These are phyloP conservation scores for Globisporangium orthogonon DNA, from an alignment of 352 stramenopile species.

Conservation along the genomic window DNA sequence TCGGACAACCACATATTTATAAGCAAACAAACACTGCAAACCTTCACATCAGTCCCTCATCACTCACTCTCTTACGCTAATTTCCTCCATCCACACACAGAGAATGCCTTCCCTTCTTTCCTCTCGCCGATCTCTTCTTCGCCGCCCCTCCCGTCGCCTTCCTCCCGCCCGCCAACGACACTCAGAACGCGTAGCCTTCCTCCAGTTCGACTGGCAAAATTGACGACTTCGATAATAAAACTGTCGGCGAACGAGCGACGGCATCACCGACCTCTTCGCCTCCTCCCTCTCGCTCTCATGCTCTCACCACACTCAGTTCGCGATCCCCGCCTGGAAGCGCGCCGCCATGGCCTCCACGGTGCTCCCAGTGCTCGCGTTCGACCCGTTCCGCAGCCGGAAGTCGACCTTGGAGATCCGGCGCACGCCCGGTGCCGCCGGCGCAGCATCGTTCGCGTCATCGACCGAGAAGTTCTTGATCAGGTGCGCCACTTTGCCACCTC, in stretches of 20 bases:
- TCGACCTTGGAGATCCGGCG: slow-evolving; percentile 32
- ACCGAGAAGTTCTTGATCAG: slow-evolving; percentile 71
- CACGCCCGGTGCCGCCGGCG: slow-evolving; percentile 9
- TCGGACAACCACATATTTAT: slow-evolving; percentile 2
- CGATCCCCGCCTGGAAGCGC: slow-evolving; percentile 11
- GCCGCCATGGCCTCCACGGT: slow-evolving; percentile 14
- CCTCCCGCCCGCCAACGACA: not conserved
- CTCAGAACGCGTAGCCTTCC: too few relatives aligned
- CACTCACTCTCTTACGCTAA: not conserved
- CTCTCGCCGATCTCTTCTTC: too few relatives aligned
- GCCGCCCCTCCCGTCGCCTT: too few relatives aligned
- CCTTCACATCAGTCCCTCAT: too few relatives aligned
- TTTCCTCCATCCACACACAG: slow-evolving; percentile 3
- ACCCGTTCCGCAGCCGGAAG: slow-evolving; percentile 31
- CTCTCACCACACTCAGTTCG: not conserved
- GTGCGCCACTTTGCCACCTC: slow-evolving; percentile 37
- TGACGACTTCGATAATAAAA: not conserved
- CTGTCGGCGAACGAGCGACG: not conserved
- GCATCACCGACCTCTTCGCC: not conserved
- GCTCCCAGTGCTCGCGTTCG: slow-evolving; percentile 19
- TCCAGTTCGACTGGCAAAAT: too few relatives aligned
- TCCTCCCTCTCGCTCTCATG: not conserved
- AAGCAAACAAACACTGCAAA: too few relatives aligned
- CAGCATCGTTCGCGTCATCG: slow-evolving; percentile 19
- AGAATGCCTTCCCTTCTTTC: not conserved